Conservation (phyloP, 2,329 filamentous ascomycete genomes). For the Leptographium radiaticola region DNA sequence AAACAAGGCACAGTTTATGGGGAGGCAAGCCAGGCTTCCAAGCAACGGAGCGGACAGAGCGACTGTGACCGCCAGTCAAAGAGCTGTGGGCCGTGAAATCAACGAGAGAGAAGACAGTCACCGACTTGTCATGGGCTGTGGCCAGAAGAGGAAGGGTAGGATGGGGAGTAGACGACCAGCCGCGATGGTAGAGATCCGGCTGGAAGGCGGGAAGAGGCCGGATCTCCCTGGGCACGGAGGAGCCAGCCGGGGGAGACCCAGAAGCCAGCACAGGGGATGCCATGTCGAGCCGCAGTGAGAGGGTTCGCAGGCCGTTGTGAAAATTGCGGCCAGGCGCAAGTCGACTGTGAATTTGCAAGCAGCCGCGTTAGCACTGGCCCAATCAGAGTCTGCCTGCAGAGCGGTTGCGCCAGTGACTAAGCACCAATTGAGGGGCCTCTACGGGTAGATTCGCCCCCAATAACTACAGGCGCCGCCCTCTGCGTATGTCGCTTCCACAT, state of each 20-base stretch:
- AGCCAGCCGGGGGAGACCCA: background rate
- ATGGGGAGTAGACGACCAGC: slow-evolving; percentile 79
- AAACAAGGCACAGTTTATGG: slow-evolving; percentile 65
- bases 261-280: background rate
- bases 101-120: slow-evolving; percentile 78
- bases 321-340: background rate
- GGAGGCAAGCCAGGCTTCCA: slow-evolving; percentile 67
- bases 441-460: too few species aligned
- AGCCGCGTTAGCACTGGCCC: background rate
- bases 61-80: slow-evolving; percentile 78
- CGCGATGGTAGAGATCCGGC: slow-evolving; percentile 52
- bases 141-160: slow-evolving; percentile 79
- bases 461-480: too few species aligned
- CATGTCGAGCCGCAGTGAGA: background rate
- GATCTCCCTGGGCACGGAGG: slow-evolving; percentile 14
- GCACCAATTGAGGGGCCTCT: too few species aligned
- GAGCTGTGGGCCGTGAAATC: slow-evolving; percentile 67
- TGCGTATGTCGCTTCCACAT: too few species aligned
- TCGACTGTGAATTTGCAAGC: background rate
- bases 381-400: background rate
- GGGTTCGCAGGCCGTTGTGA: background rate
- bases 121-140: slow-evolving; percentile 75
- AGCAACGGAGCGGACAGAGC: slow-evolving; percentile 70
- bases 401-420: too few species aligned
- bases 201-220: slow-evolving; percentile 35